Conservation (phyloP, 2,329 filamentous ascomycete genomes). For the Fusarium sp. region DNA sequence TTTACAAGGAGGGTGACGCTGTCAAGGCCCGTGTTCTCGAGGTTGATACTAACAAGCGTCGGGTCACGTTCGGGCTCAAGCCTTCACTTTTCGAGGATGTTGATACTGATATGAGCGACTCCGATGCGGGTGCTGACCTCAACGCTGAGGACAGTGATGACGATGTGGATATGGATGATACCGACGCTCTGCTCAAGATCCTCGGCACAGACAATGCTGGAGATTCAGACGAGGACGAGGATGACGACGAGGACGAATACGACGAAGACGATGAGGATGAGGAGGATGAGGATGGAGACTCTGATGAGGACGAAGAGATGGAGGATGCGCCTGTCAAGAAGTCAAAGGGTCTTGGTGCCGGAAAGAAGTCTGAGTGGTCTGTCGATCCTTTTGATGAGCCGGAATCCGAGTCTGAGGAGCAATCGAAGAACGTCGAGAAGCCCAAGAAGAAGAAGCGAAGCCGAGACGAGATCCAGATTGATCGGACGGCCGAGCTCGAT, state of each 20-base stretch:
- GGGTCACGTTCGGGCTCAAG: constrained; percentile 91
- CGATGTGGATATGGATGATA: constrained; percentile 64
- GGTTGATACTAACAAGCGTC: constrained; percentile 79
- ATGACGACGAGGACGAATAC: constrained; percentile 51
- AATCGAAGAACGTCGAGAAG: constrained; percentile 52
- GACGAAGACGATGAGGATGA: constrained; percentile 55
- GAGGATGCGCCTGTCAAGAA: constrained; percentile 56
- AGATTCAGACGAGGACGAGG: constrained; percentile 56
- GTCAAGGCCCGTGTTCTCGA: constrained; percentile 92
- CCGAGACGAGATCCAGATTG: constrained; percentile 83
- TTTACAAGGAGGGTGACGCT: constrained; percentile 90
- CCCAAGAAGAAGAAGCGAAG: constrained; percentile 75
- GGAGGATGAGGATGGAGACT: constrained; percentile 55
- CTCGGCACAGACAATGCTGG: constrained; percentile 61
- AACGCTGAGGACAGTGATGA: constrained; percentile 63
- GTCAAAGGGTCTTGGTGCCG: constrained; percentile 56
- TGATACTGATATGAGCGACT: constrained; percentile 65
- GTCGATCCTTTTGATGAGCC: constrained; percentile 75
- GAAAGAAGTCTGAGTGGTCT: constrained; percentile 91
- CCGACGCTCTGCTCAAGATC: constrained; percentile 58
- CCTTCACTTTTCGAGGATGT: constrained; percentile 86
- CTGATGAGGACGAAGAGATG: constrained; percentile 54
- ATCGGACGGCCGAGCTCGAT: constrained; percentile 93
- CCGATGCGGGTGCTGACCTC: constrained; percentile 63
- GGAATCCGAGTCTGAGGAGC: constrained; percentile 62